Conservation (phyloP, 1,139 yeast genomes). For the Diutina pseudorugosa region DNA sequence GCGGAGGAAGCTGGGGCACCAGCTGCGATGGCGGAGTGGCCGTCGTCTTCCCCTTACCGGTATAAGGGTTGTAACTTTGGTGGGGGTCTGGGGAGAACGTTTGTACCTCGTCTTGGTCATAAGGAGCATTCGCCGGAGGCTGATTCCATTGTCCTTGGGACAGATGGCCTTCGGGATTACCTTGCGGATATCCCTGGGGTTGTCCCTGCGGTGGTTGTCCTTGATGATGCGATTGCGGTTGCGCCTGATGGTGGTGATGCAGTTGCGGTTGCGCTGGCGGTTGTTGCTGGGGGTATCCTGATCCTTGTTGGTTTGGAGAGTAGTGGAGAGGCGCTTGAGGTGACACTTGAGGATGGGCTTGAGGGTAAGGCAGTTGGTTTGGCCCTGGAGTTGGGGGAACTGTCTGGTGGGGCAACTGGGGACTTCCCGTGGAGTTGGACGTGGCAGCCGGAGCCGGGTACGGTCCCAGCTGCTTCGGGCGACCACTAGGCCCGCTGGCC, state of each 20-base stretch:
- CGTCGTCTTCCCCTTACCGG: background rate
- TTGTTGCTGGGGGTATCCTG: background rate
- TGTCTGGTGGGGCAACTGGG: background rate
- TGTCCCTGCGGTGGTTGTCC: no score
- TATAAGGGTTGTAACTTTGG: background rate
- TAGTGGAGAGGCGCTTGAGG: background rate
- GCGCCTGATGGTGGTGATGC: no score
- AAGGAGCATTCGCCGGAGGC: background rate
- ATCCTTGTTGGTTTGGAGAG: background rate
- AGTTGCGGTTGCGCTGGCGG: background rate
- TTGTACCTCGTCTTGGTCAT: background rate
- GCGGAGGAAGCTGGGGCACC: background rate
- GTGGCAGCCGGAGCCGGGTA: background rate
- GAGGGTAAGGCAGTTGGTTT: background rate
- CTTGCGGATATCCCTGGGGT: background rate
- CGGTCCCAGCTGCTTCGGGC: background rate
- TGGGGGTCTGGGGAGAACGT: background rate
- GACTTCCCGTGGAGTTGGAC: background rate
- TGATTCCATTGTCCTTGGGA: background rate
- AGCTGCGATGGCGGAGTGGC: background rate
- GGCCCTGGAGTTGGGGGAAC: background rate
- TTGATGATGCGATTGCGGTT: no score
- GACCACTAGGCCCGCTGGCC: background rate
- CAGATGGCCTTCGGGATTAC: background rate
- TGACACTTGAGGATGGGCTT: background rate